Evolutionary conservation across 345 rosid species (phyloP).

Genomic region (Linum lewisii): DNA sequence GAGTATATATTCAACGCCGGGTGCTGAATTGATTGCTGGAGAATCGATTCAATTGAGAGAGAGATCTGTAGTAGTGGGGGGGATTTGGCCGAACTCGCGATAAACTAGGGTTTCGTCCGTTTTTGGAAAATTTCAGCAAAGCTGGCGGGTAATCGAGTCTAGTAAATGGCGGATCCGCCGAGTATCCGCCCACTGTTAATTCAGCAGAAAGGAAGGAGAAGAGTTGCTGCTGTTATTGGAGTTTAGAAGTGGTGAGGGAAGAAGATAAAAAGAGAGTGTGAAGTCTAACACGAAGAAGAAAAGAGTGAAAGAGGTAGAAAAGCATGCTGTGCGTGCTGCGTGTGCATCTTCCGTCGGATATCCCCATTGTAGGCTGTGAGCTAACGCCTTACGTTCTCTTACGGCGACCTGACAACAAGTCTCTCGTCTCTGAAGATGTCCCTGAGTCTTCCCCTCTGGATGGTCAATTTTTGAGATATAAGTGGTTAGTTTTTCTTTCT

Average conservation of each 20-base stretch:
- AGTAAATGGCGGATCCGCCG: constrained; percentile 67
- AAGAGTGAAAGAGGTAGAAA: constrained; percentile 13
- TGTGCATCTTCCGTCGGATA: constrained; percentile 93
- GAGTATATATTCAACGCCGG: too few species aligned
- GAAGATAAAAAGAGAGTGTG: constrained; percentile 19
- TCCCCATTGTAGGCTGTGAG: constrained; percentile 96
- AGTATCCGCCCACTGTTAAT: constrained; percentile 31
- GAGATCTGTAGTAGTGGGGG: too few species aligned
- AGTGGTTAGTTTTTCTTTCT: constrained; percentile 52
- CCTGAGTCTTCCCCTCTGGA: constrained; percentile 75
- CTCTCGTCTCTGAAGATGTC: constrained; percentile 57
- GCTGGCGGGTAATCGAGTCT: constrained; percentile 32
- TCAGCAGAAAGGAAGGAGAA: neutral
- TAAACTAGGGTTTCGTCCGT: too few species aligned
- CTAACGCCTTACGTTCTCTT: constrained; percentile 83
- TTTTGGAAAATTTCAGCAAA: too few species aligned
- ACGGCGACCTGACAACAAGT: constrained; percentile 67
- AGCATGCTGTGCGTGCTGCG: constrained; percentile 93
- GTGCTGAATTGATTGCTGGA: too few species aligned
- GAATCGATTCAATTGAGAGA: too few species aligned
- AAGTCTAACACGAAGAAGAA: constrained; percentile 29
- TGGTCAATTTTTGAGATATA: constrained; percentile 76
- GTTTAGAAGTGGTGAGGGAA: constrained; percentile 9
- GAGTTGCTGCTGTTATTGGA: neutral
- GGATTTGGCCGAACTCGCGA: too few species aligned